Conservation (phyloP, 495 filamentous ascomycete genomes). For the Letharia columbiana region DNA sequence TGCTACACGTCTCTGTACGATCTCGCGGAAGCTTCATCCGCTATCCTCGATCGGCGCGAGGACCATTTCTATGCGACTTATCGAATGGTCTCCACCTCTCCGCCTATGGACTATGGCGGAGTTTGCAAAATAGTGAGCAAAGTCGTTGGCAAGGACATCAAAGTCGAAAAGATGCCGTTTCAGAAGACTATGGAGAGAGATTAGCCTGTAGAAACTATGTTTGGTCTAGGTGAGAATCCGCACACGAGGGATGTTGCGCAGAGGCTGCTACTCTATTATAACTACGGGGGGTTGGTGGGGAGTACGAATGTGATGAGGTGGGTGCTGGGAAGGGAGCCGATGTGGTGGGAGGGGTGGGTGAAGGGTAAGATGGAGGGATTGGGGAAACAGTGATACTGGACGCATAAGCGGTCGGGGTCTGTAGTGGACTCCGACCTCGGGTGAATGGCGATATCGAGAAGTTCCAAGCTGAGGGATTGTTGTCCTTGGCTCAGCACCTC, state of each 20-base stretch:
- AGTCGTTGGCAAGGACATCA: not conserved
- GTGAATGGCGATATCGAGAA: too few relatives aligned
- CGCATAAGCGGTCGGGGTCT: too few relatives aligned
- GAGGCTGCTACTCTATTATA: constrained; percentile 31
- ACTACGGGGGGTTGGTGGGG: constrained; percentile 29
- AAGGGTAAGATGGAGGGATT: not conserved
- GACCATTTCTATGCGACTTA: not conserved
- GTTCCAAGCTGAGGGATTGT: too few relatives aligned
- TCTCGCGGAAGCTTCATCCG: not conserved
- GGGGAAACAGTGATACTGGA: too few relatives aligned
- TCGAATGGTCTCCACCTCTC: constrained; percentile 17
- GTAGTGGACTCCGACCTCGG: not conserved
- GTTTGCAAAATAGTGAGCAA: not conserved
- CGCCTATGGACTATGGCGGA: not conserved
- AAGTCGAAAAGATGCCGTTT: not conserved
- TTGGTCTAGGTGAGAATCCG: not conserved
- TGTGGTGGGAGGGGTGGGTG: constrained; percentile 20
- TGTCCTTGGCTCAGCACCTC: too few relatives aligned
- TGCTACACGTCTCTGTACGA: constrained; percentile 3
- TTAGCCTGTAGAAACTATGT: not conserved
- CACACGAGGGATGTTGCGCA: constrained; percentile 24
- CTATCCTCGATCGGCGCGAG: constrained; percentile 2
- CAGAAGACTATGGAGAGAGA: not conserved
- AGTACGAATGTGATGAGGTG: constrained; percentile 32
- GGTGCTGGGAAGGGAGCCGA: constrained; percentile 30